A percentile compares a stretch with the other conserved stretches of the same genome.
Conservation (phyloP, 192 early-diverging fungal species). For the Cetraspora pellucida region DNA sequence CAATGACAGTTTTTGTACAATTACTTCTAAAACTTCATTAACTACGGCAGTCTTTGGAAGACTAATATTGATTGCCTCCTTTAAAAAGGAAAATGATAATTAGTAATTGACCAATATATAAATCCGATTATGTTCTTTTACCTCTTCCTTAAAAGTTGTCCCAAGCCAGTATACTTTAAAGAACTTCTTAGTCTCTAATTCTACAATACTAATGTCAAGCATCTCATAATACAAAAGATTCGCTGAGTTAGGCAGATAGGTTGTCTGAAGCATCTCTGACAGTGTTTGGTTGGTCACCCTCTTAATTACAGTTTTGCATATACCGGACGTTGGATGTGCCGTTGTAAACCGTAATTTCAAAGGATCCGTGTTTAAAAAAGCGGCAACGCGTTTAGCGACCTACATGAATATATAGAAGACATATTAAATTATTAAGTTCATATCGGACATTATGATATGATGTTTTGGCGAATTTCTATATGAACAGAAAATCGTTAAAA, state of each 20-base stretch:
- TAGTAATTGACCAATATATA: no score
- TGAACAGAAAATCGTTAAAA: no score
- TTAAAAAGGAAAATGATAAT: background rate
- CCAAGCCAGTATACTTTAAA: conserved; percentile 73
- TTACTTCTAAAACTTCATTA: conserved; percentile 52
- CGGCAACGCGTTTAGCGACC: conserved; percentile 66
- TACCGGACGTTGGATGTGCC: conserved; percentile 35
- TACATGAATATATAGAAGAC: conserved; percentile 41
- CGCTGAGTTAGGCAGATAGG: conserved; percentile 36
- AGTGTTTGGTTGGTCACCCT: conserved; percentile 39
- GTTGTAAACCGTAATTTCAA: conserved; percentile 74
- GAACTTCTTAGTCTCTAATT: conserved; percentile 79
- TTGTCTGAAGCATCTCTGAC: conserved; percentile 45
- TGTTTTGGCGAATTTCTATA: no score
- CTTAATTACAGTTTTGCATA: conserved; percentile 39
- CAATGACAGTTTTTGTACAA: conserved; percentile 55
- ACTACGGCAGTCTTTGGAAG: conserved; percentile 63
- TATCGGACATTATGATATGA: no score
- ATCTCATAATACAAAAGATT: conserved; percentile 80
- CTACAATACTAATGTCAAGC: conserved; percentile 74
- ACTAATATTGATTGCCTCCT: conserved; percentile 62
- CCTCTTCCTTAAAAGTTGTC: conserved; percentile 68
- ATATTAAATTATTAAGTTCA: no score
- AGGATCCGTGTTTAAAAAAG: conserved; percentile 61
- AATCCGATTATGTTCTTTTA: conserved; percentile 22